Evolutionary conservation across 2,329 filamentous ascomycete genomes (phyloP).

Genomic region (Ambrosiella xylebori): DNA sequence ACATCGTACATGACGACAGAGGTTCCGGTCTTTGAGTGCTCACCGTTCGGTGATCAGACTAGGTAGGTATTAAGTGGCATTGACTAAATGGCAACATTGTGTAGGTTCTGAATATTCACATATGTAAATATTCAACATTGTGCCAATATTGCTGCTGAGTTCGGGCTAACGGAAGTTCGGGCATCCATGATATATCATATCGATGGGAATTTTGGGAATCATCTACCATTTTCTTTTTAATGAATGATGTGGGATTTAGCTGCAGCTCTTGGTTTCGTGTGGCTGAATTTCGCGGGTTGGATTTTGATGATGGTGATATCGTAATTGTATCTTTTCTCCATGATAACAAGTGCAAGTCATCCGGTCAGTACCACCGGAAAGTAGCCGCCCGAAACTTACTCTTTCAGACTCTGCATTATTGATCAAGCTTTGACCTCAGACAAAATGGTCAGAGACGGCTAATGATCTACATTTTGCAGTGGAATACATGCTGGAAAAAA

Average conservation of each 20-base stretch:
- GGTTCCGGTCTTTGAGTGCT: neutral
- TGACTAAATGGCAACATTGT: neutral
- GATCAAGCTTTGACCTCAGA: neutral
- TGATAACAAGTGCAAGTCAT: neutral
- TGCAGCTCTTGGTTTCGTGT: neutral
- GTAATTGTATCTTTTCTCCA: neutral
- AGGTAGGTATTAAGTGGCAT: neutral
- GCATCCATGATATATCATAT: neutral
- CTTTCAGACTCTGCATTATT: too few relatives aligned
- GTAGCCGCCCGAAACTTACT: too few relatives aligned
- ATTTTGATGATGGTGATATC: neutral
- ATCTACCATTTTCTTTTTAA: neutral
- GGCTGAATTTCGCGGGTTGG: neutral
- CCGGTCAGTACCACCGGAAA: neutral
- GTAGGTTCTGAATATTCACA: too few relatives aligned
- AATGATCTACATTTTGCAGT: too few relatives aligned
- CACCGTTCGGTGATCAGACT: too few relatives aligned
- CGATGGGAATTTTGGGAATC: neutral
- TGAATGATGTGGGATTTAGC: neutral
- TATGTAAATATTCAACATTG: neutral
- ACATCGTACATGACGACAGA: neutral
- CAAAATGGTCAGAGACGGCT: neutral
- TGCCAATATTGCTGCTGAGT: neutral
- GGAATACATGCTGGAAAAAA: too few relatives aligned
- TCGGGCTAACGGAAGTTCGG: neutral